Conservation (phyloP, 2,329 filamentous ascomycete genomes). For the Rhytidhysteron rufulum region DNA sequence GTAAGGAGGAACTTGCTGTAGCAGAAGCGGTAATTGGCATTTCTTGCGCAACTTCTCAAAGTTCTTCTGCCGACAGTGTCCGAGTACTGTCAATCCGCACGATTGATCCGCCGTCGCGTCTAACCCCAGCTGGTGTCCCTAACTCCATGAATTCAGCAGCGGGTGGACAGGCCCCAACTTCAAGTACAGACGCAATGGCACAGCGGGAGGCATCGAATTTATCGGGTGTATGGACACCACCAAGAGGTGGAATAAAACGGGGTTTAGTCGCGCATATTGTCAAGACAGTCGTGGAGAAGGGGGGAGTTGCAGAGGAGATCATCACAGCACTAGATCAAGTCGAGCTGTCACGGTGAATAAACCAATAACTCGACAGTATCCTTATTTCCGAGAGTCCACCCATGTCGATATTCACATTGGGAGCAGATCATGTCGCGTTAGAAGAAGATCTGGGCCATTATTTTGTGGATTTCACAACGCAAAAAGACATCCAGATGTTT, state of each 20-base stretch:
- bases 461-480: no score
- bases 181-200: constrained; percentile 38
- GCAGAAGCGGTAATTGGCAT: constrained; percentile 86
- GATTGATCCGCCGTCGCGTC: constrained; percentile 47
- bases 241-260: constrained; percentile 77
- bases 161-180: constrained; percentile 35
- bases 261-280: constrained; percentile 70
- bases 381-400: no score
- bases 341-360: no score
- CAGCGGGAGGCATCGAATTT: constrained; percentile 55
- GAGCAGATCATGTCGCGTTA: no score
- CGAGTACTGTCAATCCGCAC: constrained; percentile 45
- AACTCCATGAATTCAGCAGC: constrained; percentile 45
- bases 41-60: constrained; percentile 56
- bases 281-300: constrained; percentile 68
- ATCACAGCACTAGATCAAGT: constrained; percentile 76
- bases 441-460: no score
- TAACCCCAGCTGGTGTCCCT: constrained; percentile 47
- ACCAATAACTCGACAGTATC: no score
- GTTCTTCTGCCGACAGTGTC: constrained; percentile 18
- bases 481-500: no score
- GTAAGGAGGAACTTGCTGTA: constrained; percentile 85
- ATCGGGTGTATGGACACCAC: constrained; percentile 77
- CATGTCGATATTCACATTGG: no score
- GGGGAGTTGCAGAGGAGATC: constrained; percentile 82